phyloP scores from a whole-genome alignment of 2,329 filamentous ascomycete species.

The Ascochyta fabae region DNA sequence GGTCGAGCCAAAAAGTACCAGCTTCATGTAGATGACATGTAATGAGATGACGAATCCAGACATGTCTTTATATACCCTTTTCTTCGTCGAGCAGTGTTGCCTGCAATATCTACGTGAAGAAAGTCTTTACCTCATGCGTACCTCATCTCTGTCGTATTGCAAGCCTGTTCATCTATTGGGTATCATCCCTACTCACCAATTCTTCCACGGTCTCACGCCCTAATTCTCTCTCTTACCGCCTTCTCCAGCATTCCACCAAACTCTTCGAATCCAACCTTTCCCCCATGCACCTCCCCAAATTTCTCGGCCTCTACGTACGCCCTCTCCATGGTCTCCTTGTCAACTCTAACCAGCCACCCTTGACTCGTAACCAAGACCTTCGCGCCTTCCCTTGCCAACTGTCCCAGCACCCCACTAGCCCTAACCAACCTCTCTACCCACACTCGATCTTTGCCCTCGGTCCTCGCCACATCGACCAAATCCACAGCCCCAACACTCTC shows the following conservation, averaged over 20 bases:
- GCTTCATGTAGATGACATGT: constrained; percentile 15
- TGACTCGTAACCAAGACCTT: constrained; percentile 52
- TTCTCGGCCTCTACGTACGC: constrained; percentile 48
- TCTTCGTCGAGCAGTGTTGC: not conserved
- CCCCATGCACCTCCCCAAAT: constrained; percentile 33
- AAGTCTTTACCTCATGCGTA: too few species aligned
- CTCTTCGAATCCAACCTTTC: constrained; percentile 46
- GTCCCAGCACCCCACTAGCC: constrained; percentile 49
- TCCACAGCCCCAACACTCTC: constrained; percentile 34
- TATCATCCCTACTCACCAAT: constrained; percentile 7
- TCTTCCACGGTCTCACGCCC: constrained; percentile 6
- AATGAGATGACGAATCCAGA: constrained; percentile 19
- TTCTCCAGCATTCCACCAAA: constrained; percentile 49
- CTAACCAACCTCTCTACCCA: constrained; percentile 55
- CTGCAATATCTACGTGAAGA: not conserved
- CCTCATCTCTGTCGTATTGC: too few species aligned
- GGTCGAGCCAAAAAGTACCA: constrained; percentile 9
- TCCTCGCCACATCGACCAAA: constrained; percentile 50
- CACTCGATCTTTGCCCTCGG: constrained; percentile 50
- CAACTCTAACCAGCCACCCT: constrained; percentile 53
- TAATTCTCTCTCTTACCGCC: constrained; percentile 35
- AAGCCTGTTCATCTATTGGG: not conserved
- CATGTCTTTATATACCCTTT: constrained; percentile 5
- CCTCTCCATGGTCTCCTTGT: constrained; percentile 47
- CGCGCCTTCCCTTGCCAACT: constrained; percentile 30